Evolutionary conservation across 2,329 filamentous ascomycete genomes (phyloP).

Genomic region (Aspergillus cejpii): DNA sequence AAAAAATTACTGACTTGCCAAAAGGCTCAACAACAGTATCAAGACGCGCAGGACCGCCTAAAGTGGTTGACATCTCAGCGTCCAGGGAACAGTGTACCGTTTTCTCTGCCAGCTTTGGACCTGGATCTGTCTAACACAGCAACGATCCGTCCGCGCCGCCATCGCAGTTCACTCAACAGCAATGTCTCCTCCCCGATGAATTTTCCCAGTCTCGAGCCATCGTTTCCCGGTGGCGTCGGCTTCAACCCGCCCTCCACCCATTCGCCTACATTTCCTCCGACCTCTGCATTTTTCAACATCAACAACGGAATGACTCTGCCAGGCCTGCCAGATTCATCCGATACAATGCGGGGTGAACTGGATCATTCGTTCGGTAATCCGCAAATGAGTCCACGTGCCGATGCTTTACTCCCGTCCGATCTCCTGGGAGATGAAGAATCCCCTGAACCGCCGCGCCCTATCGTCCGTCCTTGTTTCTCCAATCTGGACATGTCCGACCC

Average conservation of each 20-base stretch:
- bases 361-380: conserved; percentile 52
- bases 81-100: conserved; percentile 34
- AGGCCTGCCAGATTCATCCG: conserved; percentile 36
- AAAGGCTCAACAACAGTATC: conserved; percentile 39
- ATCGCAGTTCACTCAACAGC: conserved; percentile 43
- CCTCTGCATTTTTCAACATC: conserved; percentile 54
- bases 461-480: conserved; percentile 26
- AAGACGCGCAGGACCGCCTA: conserved; percentile 42
- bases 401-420: conserved; percentile 55
- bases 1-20: conserved; percentile 9
- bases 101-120: conserved; percentile 39
- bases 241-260: conserved; percentile 47
- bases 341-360: conserved; percentile 44
- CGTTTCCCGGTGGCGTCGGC: conserved; percentile 37
- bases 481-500: conserved; percentile 25
- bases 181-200: conserved; percentile 44
- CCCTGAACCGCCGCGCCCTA: conserved; percentile 29
- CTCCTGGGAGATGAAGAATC: conserved; percentile 52
- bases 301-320: conserved; percentile 57
- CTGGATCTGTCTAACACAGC: conserved; percentile 37
- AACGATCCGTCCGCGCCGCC: conserved; percentile 41
- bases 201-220: conserved; percentile 36
- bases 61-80: conserved; percentile 40
- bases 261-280: conserved; percentile 48
- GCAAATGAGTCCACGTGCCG: conserved; percentile 59